phyloP scores from a whole-genome alignment of 495 filamentous ascomycete genomes.

The Talaromyces adpressus region DNA sequence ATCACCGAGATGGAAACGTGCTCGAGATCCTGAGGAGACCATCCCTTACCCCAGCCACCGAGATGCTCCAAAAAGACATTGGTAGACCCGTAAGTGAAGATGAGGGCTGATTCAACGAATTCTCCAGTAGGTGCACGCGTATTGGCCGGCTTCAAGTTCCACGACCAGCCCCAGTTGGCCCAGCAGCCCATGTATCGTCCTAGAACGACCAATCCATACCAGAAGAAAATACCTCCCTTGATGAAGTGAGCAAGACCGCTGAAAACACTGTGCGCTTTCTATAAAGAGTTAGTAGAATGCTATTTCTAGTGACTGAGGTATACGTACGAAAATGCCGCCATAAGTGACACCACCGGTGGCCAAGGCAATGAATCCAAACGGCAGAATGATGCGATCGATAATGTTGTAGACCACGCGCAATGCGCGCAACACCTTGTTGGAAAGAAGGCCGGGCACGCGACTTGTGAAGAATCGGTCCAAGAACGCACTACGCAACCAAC shows the following conservation, averaged over 20 bases:
- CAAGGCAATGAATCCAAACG: constrained; percentile 59
- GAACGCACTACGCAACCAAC: constrained; percentile 37
- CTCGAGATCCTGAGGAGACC: constrained; percentile 77
- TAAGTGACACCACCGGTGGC: constrained; percentile 60
- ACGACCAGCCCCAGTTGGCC: constrained; percentile 89
- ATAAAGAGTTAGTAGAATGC: constrained; percentile 9
- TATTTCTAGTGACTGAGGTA: too few relatives aligned
- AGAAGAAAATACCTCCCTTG: constrained; percentile 96
- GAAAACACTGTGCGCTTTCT: constrained; percentile 60
- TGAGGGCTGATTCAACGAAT: constrained; percentile 80
- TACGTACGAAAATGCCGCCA: constrained; percentile 62
- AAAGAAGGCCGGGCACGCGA: constrained; percentile 50
- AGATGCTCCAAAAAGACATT: constrained; percentile 95
- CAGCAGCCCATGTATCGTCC: constrained; percentile 89
- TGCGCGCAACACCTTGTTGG: constrained; percentile 51
- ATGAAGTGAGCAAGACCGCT: constrained; percentile 89
- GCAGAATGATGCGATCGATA: constrained; percentile 55
- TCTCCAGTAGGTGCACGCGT: constrained; percentile 64
- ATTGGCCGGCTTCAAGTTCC: constrained; percentile 69
- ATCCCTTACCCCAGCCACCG: constrained; percentile 57
- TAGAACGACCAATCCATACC: constrained; percentile 83
- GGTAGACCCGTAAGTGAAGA: constrained; percentile 79
- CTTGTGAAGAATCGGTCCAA: constrained; percentile 41
- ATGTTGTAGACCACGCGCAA: constrained; percentile 50
- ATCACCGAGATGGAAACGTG: constrained; percentile 89